phyloP scores from a whole-genome alignment of 805 yeast species.

The Yamadazyma scolyti region DNA sequence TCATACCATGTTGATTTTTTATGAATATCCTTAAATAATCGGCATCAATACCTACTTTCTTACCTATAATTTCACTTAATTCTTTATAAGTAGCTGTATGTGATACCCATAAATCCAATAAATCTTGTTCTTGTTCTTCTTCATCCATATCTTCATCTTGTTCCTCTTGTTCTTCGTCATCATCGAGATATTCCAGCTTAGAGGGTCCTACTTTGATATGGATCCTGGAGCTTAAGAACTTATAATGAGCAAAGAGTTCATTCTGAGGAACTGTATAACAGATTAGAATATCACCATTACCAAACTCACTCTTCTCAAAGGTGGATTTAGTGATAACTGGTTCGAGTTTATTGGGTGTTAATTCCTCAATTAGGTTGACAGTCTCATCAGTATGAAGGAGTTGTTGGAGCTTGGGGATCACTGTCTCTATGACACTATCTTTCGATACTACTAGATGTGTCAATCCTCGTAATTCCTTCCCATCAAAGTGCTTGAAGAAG shows the following conservation, averaged over 20 bases:
- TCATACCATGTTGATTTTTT: conserved; percentile 53
- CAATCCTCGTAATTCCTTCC: conserved; percentile 60
- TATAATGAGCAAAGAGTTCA: conserved; percentile 40
- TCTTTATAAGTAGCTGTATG: conserved; percentile 55
- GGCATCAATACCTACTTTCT: conserved; percentile 50
- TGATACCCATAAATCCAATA: conserved; percentile 67
- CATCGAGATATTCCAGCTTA: conserved; percentile 38
- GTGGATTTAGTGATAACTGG: conserved; percentile 34
- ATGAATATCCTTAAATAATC: conserved; percentile 64
- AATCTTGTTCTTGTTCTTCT: conserved; percentile 6
- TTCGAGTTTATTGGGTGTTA: conserved; percentile 52
- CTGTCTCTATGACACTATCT: conserved; percentile 39
- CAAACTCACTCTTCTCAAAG: conserved; percentile 55
- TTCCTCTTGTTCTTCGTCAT: conserved; percentile 26
- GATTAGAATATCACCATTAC: conserved; percentile 64
- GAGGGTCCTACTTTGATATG: conserved; percentile 44
- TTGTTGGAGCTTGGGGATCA: conserved; percentile 38
- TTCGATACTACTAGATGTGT: conserved; percentile 54
- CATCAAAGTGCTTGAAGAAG: conserved; percentile 69
- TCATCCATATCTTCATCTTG: conserved; percentile 2
- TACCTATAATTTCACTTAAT: conserved; percentile 60
- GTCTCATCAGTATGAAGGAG: conserved; percentile 37
- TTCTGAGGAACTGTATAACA: conserved; percentile 20
- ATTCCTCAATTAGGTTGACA: conserved; percentile 53
- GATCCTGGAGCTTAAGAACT: conserved; percentile 55